A percentile compares a stretch with the other conserved stretches of the same genome.
Evolutionary conservation across 202 grass and related monocot genomes (phyloP).

Genomic region (Hordeum pubiflorum): DNA sequence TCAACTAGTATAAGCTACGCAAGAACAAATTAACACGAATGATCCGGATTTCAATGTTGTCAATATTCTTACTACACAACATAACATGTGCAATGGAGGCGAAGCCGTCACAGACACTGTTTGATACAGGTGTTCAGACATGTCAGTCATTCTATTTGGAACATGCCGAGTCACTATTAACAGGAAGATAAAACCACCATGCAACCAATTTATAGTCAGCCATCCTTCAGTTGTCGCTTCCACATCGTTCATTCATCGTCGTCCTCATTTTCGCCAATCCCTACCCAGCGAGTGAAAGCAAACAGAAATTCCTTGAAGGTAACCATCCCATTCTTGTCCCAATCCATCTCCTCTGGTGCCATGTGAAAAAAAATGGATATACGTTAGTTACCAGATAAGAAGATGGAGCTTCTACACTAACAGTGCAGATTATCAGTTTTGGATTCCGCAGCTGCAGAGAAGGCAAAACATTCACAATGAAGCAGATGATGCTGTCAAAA

Average conservation of each 20-base stretch:
- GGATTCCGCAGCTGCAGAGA: not conserved
- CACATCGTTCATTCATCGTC: slow-evolving; percentile 25
- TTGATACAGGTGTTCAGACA: not conserved
- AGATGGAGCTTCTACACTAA: not conserved
- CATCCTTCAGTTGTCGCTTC: not conserved
- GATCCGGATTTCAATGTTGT: not conserved
- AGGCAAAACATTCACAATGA: not conserved
- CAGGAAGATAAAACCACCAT: slow-evolving; percentile 4
- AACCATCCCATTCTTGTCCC: slow-evolving; percentile 98
- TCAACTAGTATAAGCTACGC: not conserved
- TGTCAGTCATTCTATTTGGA: not conserved
- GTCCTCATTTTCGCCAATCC: slow-evolving; percentile 75
- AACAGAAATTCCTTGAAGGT: slow-evolving; percentile 92
- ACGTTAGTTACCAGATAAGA: not conserved
- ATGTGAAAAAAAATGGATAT: slow-evolving; percentile 7
- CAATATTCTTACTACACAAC: not conserved
- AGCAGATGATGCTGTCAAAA: not conserved
- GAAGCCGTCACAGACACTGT: not conserved
- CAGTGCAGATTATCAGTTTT: not conserved
- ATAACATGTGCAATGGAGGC: not conserved
- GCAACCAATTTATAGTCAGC: slow-evolving; percentile 20
- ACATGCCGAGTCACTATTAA: slow-evolving; percentile 8
- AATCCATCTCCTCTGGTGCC: slow-evolving; percentile 88
- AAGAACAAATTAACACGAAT: not conserved
- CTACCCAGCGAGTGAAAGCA: slow-evolving; percentile 91